phyloP scores from a whole-genome alignment of 805 yeast species.

The Candida odintsovae region DNA sequence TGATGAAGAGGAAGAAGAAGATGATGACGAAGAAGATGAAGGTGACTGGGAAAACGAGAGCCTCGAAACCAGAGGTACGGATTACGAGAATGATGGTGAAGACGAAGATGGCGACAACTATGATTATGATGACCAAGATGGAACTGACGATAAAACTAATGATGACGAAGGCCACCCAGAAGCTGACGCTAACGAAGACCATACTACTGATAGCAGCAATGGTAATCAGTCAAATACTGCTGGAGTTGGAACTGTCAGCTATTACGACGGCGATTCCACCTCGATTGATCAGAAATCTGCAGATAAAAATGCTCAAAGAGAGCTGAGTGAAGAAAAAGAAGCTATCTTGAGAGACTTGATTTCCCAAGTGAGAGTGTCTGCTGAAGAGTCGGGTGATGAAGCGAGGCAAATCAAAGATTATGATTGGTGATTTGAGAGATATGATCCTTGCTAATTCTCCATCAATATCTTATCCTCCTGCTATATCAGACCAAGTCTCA shows the following conservation, averaged over 20 bases:
- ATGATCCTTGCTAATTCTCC: constrained; percentile 12
- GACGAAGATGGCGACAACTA: constrained; percentile 14
- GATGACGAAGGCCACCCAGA: not conserved
- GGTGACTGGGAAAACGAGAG: constrained; percentile 23
- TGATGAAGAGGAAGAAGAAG: constrained; percentile 8
- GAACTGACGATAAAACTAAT: constrained; percentile 1
- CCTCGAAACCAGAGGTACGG: constrained; percentile 23
- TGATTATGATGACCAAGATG: constrained; percentile 7
- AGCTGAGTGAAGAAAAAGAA: not conserved
- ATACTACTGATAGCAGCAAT: not conserved
- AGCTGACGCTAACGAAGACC: not conserved
- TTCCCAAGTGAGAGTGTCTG: not conserved
- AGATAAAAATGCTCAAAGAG: not conserved
- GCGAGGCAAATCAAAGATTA: constrained; percentile 8
- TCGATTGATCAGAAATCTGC: not conserved
- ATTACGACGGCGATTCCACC: not conserved
- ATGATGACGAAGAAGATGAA: constrained; percentile 21
- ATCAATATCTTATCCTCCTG: not conserved
- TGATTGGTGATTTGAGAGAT: constrained; percentile 9
- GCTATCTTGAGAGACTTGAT: not conserved
- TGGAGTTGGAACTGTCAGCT: not conserved
- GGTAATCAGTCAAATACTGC: not conserved
- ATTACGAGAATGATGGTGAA: not conserved
- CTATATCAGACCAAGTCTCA: too few relatives aligned
- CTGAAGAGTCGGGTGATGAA: constrained; percentile 1